phyloP scores from a whole-genome alignment of 148 eudicot genomes.

The Rhododendron vialii region DNA sequence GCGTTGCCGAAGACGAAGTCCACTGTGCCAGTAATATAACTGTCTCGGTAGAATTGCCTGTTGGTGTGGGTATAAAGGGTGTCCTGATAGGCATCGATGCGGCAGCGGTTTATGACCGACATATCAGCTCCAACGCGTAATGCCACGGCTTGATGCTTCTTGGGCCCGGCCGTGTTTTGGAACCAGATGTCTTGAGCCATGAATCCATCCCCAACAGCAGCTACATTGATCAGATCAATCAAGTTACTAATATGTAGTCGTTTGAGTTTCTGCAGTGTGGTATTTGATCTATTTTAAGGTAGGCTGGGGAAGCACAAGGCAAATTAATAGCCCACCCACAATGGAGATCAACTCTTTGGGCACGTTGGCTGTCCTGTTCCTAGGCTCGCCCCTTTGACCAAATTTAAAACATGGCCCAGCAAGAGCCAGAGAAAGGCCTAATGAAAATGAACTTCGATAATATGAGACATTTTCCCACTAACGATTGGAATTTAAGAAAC shows the following conservation, averaged over 20 bases:
- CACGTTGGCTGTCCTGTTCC: neutral
- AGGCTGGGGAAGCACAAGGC: neutral
- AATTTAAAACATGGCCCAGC: neutral
- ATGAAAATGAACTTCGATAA: neutral
- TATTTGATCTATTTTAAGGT: neutral
- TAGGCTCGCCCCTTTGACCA: neutral
- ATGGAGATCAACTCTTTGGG: neutral
- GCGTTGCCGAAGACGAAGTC: conserved; percentile 46
- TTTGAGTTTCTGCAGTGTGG: neutral
- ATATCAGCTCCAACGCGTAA: conserved; percentile 37
- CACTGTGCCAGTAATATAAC: conserved; percentile 34
- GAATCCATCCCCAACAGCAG: conserved; percentile 39
- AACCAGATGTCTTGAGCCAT: conserved; percentile 38
- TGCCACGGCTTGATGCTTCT: conserved; percentile 42
- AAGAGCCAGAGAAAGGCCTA: neutral
- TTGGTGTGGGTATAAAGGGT: conserved; percentile 31
- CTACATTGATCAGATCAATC: conserved; percentile 9
- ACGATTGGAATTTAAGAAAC: neutral
- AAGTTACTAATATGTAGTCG: neutral
- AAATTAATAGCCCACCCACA: neutral
- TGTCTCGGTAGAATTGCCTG: conserved; percentile 39
- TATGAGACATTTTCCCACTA: neutral
- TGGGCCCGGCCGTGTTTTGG: conserved; percentile 38
- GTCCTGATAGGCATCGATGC: conserved; percentile 38
- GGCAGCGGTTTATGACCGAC: conserved; percentile 39